Base-by-base conservation (phyloP, 345 rosid species). In the Eucalyptus pumila region DNA sequence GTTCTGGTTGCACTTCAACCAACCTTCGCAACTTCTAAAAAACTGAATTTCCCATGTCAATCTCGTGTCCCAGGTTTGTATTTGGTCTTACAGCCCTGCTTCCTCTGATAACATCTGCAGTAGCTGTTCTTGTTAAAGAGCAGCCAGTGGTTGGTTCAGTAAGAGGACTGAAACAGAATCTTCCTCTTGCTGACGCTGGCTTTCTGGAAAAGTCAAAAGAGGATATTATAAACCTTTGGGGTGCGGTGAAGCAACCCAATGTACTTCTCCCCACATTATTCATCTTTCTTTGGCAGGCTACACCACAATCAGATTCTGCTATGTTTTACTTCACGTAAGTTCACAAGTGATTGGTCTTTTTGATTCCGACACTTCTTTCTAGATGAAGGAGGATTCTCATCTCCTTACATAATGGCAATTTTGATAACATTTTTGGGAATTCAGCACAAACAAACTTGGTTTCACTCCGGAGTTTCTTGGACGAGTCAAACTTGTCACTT, bases 221-320 rank as follows among this genome's bases (percentile, higher is more conserved):
- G 88, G 92, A 92, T 88, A 88, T 96, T 85, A 87, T 95, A 91
- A 93, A 94, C 93, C 91, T 97, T 58, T 96, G 97, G 97, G 86
- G 80, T 88, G 98, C 99, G 87, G 94, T 96, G 72, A 94, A 93
- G 92, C 96, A 97, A 90, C 97, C 98, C 14, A 94, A 93, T 90
- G 98, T 97, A 80, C 95, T 95, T 87, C 95, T 98, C 23, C 99
- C 98, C 11, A 96, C 99, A 21, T 90, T 96, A 44, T 98, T 98
- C 90, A 93, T 98, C 86, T 97, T 98, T 94, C 94, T 97, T 86
- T 97, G 99, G 99, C 99, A 98, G 94, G 96, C 99, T 90, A 98
- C 99, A n/a, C 99, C 99, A 6, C 99, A 95, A 16, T 98, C 99
- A 42, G 99, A 98, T 88, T 95, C 98, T 86, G 99, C 99, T 88